Evolutionary conservation across 2,329 filamentous ascomycete genomes (phyloP), one percentile per base, ranked within the genome.

Genomic region (Trichophyton benhamiae): DNA sequence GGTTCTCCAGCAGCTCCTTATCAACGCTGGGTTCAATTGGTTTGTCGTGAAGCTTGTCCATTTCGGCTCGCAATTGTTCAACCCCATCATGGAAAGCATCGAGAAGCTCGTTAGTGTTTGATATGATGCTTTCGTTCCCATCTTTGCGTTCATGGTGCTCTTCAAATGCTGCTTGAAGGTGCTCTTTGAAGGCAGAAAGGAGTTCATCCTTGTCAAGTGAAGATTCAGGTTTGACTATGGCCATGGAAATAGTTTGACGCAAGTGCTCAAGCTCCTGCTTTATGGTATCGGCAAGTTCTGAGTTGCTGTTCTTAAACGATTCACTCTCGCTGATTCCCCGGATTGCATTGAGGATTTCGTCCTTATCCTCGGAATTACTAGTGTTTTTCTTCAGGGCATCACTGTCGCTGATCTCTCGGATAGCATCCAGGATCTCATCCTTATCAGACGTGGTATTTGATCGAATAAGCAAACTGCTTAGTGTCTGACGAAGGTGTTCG

Each of bases 1-100:
- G 80, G 0, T 89, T 89, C 63, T 96, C 89, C 0, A 96, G 79
- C 59, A 96, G 91, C 73, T 96, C 91, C 65, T 95, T 89, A 63
- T 88, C 92, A 62, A 89, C 86, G 0, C 87, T 91, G 73, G 92
- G 81, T 67, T 95, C 91, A 0, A 84, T 78, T 3, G 91, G 88
- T 75, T 90, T 94, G 70, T 92, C 86, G 22, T 84, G 79, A 15
- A 94, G 80, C 69, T 86, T 86, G 65, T 82, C 78, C 58, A 96
- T 82, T 66, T 96, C 91, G 15, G 83, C 80, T 3, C 89, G 83
- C 38, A 96, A 80, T 49, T 82, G 83, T 63, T 88, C 87, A 42
- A 96, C 80, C 1, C 91, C 89, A 57, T 86, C 82, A 61, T 84
- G 81, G 64, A 87, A 77, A 6, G 80, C 80, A 65, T 86, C 83